phyloP scores from a whole-genome alignment of 352 stramenopile species.

The Detonula confervacea region DNA sequence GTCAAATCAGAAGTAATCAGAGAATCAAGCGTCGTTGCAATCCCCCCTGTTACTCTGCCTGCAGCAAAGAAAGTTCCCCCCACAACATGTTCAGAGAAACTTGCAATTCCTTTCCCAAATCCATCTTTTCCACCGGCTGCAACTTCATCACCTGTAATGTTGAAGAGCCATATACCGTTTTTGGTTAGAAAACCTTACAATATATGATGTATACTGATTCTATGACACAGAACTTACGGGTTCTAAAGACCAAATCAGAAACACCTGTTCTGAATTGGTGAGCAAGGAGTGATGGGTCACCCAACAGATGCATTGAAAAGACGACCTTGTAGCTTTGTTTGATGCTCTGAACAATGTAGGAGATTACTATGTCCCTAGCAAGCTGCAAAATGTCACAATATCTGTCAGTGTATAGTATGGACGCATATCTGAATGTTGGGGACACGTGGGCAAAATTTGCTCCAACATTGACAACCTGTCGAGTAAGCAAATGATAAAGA shows the following conservation, averaged over 20 bases:
- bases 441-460: constrained; percentile 73
- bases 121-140: constrained; percentile 59
- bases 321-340: constrained; percentile 71
- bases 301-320: constrained; percentile 65
- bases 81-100: constrained; percentile 54
- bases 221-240: constrained; percentile 30
- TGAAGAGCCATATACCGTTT: no score
- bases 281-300: constrained; percentile 54
- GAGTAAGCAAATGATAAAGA: constrained; percentile 45
- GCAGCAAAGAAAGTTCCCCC: constrained; percentile 54
- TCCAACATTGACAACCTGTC: constrained; percentile 70
- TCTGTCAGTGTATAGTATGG: constrained; percentile 39
- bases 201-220: not conserved
- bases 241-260: constrained; percentile 52
- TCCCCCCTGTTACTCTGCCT: constrained; percentile 50
- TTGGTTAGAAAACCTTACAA: no score
- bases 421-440: constrained; percentile 57
- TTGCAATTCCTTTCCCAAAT: constrained; percentile 59
- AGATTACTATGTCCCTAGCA: constrained; percentile 47
- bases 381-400: constrained; percentile 67
- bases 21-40: constrained; percentile 51
- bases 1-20: constrained; percentile 43
- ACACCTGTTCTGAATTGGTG: constrained; percentile 62
- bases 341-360: constrained; percentile 57
- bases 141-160: constrained; percentile 51